Evolutionary conservation across 2,329 filamentous ascomycete species (phyloP), one percentile per base, ranked within the genome.

Genomic region (Arthrobotrys entomopaga): DNA sequence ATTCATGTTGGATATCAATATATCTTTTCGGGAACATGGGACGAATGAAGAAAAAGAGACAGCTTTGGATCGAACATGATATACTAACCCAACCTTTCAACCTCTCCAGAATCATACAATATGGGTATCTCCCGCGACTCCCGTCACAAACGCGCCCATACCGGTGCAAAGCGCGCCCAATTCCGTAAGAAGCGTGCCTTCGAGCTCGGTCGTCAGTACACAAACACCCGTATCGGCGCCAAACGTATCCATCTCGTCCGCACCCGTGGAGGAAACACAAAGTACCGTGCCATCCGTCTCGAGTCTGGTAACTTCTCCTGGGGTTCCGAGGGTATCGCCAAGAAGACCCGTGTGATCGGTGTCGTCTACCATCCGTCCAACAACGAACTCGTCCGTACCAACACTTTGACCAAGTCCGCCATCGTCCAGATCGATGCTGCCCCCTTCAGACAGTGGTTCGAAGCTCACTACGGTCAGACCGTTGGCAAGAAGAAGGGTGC

Each of bases 111-210:
- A 87, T 86, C 86, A 90, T 87, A 22, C 57, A 74, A 66, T 16
- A 94, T 94, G 91, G 91, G 95, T 99, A 98, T 99, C 88, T 97
- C 94, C 86, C 92, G 95, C 88, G 94, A 98, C 87, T 97, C 93
- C 85, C 93, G 95, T 88, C 95, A 99, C 90, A 99, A 99, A 91
- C 93, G 95, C 87, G 93, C 93, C 86, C 93, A 94, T 85, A 91
- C 96, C 85, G 96, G 95, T 89, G 95, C 96, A 83, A 99, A 99
- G 91, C 90, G 91, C 84, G 88, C 91, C 86, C 91, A 90, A 87
- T 95, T 94, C 89, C 89, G 91, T 89, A 92, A 99, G 95, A 94
- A 91, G 89, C 88, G 89, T 87, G 96, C 93, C 89, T 99, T 99
- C 91, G 96, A 99, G 90, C 93, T 93, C 86, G 95, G 95, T 85